These are phyloP conservation scores for Chlorella ohadii DNA, from an alignment of 139 green algal species.

Conservation along the genomic window DNA sequence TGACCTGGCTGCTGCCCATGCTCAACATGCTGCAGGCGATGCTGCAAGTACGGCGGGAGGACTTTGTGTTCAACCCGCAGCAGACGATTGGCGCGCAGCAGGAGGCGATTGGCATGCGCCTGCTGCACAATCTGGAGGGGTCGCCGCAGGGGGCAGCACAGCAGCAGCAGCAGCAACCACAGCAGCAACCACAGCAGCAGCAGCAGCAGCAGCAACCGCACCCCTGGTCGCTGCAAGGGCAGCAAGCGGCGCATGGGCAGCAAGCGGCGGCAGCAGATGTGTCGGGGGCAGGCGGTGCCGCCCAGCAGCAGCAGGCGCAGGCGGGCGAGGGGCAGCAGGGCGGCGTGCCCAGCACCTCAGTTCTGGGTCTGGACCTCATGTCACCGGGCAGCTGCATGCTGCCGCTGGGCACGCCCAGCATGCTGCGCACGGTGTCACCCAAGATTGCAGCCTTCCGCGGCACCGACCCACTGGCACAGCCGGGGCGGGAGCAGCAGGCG, in stretches of 20 bases:
- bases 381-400: slow-evolving; percentile 10
- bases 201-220: background rate
- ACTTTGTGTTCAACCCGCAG: slow-evolving; percentile 37
- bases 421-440: slow-evolving; percentile 23
- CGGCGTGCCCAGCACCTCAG: no score
- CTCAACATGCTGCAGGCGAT: background rate
- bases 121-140: slow-evolving; percentile 22
- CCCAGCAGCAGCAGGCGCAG: background rate
- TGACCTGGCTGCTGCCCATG: no score
- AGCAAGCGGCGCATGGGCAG: background rate
- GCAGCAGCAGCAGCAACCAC: slow-evolving; percentile 17
- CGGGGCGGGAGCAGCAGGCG: background rate
- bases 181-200: background rate
- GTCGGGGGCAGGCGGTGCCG: background rate
- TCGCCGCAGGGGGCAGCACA: background rate
- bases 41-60: slow-evolving; percentile 21
- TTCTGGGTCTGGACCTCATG: no score
- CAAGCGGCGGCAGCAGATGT: background rate
- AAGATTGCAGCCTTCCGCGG: slow-evolving; percentile 9
- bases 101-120: slow-evolving; percentile 17
- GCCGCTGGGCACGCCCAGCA: background rate
- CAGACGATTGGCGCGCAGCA: slow-evolving; percentile 1
- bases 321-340: background rate
- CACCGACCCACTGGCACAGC: background rate
- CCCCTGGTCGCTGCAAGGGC: background rate